phyloP scores from a whole-genome alignment of 805 yeast species.

The Zygosaccharomyces siamensis region DNA sequence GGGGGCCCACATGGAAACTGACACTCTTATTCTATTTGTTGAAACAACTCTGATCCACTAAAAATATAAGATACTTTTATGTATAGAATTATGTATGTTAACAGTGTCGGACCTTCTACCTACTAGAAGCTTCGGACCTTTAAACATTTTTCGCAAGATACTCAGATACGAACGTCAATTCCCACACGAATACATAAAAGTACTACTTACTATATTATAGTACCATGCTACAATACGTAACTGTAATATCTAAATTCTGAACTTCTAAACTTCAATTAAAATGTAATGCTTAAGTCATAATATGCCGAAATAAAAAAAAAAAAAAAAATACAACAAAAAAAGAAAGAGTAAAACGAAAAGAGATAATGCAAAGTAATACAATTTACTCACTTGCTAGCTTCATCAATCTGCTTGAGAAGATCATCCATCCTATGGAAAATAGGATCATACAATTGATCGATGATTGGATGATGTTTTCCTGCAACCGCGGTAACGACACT shows the following conservation, averaged over 20 bases:
- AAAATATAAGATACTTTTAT: not conserved
- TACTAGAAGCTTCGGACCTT: slow-evolving; percentile 1
- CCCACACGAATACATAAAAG: not conserved
- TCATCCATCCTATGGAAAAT: slow-evolving; percentile 46
- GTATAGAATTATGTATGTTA: not conserved
- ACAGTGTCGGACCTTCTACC: not conserved
- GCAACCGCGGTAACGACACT: slow-evolving; percentile 4
- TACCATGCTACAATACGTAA: not conserved
- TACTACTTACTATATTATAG: not conserved
- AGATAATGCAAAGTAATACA: not conserved
- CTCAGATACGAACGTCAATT: slow-evolving; percentile 4
- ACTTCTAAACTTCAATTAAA: slow-evolving; percentile 1
- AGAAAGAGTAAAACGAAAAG: not conserved
- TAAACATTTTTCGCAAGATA: slow-evolving; percentile 1
- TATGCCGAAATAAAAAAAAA: not conserved
- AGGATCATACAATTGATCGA: slow-evolving; percentile 54
- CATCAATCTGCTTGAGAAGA: slow-evolving; percentile 28
- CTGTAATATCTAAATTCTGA: not conserved
- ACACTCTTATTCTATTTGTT: not conserved
- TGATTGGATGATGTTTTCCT: slow-evolving; percentile 39
- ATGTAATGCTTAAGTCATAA: slow-evolving; percentile 1
- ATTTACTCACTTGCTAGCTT: slow-evolving; percentile 9
- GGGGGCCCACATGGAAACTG: slow-evolving; percentile 54
- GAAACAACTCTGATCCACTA: not conserved
- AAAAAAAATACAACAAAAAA: not conserved